phyloP scores from a whole-genome alignment of 2,329 filamentous ascomycete genomes.

The Trichophyton rubrum region DNA sequence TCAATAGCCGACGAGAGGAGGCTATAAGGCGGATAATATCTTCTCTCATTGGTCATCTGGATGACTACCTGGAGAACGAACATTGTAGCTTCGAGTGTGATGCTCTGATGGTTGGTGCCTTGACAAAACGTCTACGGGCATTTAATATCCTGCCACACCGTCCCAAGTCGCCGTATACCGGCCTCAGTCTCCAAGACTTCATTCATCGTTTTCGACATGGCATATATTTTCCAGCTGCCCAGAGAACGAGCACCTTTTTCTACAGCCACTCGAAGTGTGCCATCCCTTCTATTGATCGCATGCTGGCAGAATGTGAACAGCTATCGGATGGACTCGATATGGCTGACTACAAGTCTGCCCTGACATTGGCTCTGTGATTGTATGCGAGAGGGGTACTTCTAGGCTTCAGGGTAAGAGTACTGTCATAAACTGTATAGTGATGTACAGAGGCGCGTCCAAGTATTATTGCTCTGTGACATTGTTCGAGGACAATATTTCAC shows the following conservation, averaged over 20 bases:
- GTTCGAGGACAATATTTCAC: no score
- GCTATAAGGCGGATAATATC: conserved; percentile 9
- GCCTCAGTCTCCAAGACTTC: conserved; percentile 14
- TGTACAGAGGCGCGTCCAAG: no score
- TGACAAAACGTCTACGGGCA: conserved; percentile 12
- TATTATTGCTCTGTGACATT: no score
- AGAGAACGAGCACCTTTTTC: conserved; percentile 14
- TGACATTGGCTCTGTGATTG: neutral
- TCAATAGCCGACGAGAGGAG: conserved; percentile 11
- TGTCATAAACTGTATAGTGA: no score
- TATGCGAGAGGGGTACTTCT: neutral
- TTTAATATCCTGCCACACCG: conserved; percentile 12
- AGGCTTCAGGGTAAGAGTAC: neutral
- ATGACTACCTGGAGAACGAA: conserved; percentile 14
- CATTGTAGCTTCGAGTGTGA: conserved; percentile 16
- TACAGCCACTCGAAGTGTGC: conserved; percentile 14
- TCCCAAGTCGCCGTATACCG: conserved; percentile 12
- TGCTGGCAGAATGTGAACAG: conserved; percentile 11
- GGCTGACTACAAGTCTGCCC: conserved; percentile 7
- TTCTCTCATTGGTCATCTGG: conserved; percentile 11
- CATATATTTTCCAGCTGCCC: conserved; percentile 14
- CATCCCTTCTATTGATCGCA: conserved; percentile 12
- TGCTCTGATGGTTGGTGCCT: conserved; percentile 12
- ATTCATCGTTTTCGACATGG: conserved; percentile 12
- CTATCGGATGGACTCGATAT: conserved; percentile 11